phyloP scores from a whole-genome alignment of 176 grass and related monocot genomes.

The Aegilops bicornis region DNA sequence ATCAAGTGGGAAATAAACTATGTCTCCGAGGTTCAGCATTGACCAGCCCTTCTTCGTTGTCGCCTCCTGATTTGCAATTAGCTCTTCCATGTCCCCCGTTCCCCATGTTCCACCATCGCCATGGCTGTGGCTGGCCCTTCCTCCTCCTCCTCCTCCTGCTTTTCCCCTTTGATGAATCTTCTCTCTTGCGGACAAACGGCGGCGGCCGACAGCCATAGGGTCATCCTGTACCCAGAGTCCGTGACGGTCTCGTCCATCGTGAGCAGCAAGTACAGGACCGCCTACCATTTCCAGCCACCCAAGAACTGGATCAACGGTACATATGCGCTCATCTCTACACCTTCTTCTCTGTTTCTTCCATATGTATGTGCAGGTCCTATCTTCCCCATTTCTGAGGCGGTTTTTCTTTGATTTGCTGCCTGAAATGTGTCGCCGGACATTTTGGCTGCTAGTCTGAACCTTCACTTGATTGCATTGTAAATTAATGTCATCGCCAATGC shows the following conservation, averaged over 20 bases:
- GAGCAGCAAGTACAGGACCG: neutral
- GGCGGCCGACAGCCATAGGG: neutral
- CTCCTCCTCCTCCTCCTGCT: neutral
- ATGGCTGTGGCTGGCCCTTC: neutral
- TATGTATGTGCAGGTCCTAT: neutral
- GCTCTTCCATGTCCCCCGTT: neutral
- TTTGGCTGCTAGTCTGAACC: neutral
- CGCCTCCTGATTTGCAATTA: neutral
- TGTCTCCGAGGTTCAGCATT: neutral
- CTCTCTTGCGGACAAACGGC: too few species aligned
- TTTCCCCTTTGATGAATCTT: neutral
- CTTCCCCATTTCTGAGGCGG: neutral
- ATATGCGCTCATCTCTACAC: neutral
- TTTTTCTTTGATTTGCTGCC: neutral
- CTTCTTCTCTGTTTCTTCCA: neutral
- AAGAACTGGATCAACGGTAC: conserved; percentile 18
- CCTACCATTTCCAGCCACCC: neutral
- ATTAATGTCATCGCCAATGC: neutral
- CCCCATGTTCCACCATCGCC: neutral
- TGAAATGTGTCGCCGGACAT: neutral
- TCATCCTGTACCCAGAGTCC: neutral
- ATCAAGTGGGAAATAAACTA: conserved; percentile 7
- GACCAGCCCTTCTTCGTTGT: neutral
- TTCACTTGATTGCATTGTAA: neutral
- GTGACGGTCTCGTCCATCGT: neutral